Conservation (phyloP, 176 grass and related monocot genomes). For the Oropetium thomaeum region DNA sequence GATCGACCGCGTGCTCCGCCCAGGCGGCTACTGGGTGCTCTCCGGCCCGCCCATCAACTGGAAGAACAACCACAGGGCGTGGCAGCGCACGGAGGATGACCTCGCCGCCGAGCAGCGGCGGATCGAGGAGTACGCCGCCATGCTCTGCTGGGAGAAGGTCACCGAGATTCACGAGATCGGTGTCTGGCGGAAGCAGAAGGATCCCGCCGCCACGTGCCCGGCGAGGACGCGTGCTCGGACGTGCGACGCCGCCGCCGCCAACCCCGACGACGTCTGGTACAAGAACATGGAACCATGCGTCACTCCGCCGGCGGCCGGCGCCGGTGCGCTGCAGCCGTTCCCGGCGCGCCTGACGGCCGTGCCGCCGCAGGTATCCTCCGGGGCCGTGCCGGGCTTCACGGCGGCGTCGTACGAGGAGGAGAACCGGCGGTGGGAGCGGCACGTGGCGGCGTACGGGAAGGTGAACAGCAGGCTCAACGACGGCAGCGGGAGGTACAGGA, state of each 20-base stretch:
- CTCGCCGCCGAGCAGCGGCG: slow-evolving; percentile 60
- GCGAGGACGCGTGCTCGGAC: slow-evolving; percentile 9
- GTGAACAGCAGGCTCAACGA: slow-evolving; percentile 56
- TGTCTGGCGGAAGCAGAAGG: slow-evolving; percentile 72
- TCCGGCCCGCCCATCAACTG: slow-evolving; percentile 94
- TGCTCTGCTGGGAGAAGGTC: slow-evolving; percentile 91
- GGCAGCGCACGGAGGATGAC: slow-evolving; percentile 72
- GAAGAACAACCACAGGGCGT: slow-evolving; percentile 48
- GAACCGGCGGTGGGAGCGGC: slow-evolving; percentile 64
- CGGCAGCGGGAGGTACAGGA: slow-evolving; percentile 58
- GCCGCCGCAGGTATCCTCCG: slow-evolving; percentile 48
- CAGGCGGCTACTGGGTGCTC: slow-evolving; percentile 86
- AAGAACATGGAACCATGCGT: slow-evolving; percentile 83
- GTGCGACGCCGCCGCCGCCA: slow-evolving; percentile 43
- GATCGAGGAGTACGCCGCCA: slow-evolving; percentile 68
- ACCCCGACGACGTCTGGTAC: slow-evolving; percentile 83
- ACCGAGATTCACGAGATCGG: slow-evolving; percentile 65
- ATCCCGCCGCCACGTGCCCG: slow-evolving; percentile 39
- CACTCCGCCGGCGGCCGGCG: slow-evolving; percentile 13
- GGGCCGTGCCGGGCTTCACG: slow-evolving; percentile 48
- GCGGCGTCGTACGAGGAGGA: slow-evolving; percentile 52
- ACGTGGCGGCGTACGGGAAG: slow-evolving; percentile 65
- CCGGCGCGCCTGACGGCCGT: slow-evolving; percentile 51
- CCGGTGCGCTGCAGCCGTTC: slow-evolving; percentile 54
- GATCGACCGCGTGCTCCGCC: slow-evolving; percentile 85